These are phyloP conservation scores for Panicum virgatum DNA, from an alignment of 202 grass and related monocot species.

Conservation along the genomic window DNA sequence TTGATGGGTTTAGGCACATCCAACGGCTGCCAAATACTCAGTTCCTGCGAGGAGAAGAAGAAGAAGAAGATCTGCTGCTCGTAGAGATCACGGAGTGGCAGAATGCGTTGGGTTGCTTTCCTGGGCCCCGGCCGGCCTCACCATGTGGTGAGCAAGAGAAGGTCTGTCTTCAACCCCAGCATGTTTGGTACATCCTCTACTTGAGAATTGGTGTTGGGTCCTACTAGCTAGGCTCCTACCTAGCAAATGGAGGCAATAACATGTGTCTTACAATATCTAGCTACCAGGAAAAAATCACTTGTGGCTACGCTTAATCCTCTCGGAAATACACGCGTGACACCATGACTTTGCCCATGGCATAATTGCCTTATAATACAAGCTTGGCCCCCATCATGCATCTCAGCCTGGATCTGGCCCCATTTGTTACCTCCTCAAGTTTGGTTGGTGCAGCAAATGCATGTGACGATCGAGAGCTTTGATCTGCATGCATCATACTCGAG, in stretches of 20 bases:
- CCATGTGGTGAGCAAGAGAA: conserved; percentile 28
- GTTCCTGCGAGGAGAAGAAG: neutral
- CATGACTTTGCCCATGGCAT: neutral
- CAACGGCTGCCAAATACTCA: neutral
- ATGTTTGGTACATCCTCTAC: neutral
- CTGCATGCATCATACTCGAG: neutral
- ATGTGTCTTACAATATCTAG: neutral
- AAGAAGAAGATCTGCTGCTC: too few relatives aligned
- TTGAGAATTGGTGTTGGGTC: neutral
- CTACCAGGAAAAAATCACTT: neutral
- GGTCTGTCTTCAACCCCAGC: neutral
- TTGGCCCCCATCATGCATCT: neutral
- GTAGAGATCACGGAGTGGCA: neutral
- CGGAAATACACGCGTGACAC: neutral
- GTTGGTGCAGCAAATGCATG: conserved; percentile 15
- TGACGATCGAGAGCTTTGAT: neutral
- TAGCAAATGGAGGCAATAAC: neutral
- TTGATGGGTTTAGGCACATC: neutral
- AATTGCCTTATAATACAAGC: conserved; percentile 35
- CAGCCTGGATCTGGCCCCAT: neutral
- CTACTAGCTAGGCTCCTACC: neutral
- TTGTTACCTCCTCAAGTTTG: conserved; percentile 6
- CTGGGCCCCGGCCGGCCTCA: neutral
- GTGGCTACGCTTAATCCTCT: neutral
- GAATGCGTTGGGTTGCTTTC: conserved; percentile 22